phyloP scores from a whole-genome alignment of 225 moss, liverwort and hornwort genomes.

The Asterella californica region DNA sequence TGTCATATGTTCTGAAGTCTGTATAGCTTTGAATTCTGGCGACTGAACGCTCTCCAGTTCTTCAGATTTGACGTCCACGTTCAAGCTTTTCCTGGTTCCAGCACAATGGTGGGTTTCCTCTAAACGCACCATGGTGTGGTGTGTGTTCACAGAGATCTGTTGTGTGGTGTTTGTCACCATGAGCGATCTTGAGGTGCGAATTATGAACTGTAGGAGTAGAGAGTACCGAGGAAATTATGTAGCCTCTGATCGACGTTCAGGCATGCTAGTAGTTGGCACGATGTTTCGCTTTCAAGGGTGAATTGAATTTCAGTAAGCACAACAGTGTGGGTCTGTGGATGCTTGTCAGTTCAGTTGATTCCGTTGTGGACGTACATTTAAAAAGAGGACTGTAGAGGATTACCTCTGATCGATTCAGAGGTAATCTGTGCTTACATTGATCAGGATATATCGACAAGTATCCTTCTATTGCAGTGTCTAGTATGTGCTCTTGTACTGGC shows the following conservation, averaged over 20 bases:
- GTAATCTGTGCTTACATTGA: not conserved
- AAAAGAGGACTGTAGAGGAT: not conserved
- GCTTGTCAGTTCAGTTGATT: not conserved
- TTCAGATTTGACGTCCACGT: not conserved
- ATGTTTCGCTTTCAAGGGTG: not conserved
- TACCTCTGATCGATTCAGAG: not conserved
- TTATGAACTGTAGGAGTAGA: not conserved
- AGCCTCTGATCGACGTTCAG: too few species aligned
- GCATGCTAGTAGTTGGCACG: too few species aligned
- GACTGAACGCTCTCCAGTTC: not conserved
- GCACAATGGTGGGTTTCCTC: not conserved
- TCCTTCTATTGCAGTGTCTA: not conserved
- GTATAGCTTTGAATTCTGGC: not conserved
- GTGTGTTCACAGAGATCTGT: not conserved
- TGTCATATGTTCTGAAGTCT: not conserved
- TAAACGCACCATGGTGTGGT: not conserved
- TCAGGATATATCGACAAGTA: not conserved
- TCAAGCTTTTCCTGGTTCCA: not conserved
- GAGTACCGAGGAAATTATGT: not conserved
- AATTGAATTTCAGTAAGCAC: not conserved
- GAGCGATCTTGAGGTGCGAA: not conserved
- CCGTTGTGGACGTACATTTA: not conserved
- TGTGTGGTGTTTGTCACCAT: not conserved
- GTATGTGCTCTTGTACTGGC: not conserved
- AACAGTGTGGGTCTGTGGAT: not conserved